These are phyloP conservation scores for Ampelomyces quisqualis DNA, from an alignment of 2,329 filamentous ascomycete genomes.

Conservation along the genomic window DNA sequence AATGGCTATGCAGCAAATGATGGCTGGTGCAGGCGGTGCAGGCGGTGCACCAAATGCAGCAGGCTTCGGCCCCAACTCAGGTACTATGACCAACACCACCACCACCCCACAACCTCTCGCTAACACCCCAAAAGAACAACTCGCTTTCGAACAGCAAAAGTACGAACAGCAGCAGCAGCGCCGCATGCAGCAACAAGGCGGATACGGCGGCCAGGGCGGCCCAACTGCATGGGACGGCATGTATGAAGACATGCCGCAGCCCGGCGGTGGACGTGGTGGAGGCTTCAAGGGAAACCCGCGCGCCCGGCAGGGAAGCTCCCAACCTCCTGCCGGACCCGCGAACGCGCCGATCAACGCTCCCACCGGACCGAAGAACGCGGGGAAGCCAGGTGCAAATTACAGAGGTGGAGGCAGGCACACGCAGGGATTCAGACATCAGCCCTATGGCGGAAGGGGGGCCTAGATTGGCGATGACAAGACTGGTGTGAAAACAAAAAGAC, in stretches of 20 bases:
- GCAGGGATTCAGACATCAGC: conserved; percentile 33
- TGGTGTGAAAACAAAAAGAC: neutral
- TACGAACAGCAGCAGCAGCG: conserved; percentile 69
- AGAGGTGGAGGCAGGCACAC: conserved; percentile 69
- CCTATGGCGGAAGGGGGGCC: conserved; percentile 31
- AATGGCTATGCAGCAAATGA: conserved; percentile 65
- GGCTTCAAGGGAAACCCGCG: conserved; percentile 20
- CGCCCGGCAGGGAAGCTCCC: conserved; percentile 36
- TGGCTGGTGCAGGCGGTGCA: neutral
- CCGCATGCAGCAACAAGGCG: conserved; percentile 50
- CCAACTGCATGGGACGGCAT: conserved; percentile 96
- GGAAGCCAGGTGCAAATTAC: conserved; percentile 88
- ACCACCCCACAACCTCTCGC: conserved; percentile 45
- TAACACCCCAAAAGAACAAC: conserved; percentile 70
- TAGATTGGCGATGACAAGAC: neutral
- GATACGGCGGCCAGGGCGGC: conserved; percentile 57
- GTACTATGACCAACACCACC: conserved; percentile 22
- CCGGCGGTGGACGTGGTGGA: conserved; percentile 53
- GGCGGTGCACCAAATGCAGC: conserved; percentile 67
- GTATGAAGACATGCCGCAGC: conserved; percentile 94
- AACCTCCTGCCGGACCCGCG: conserved; percentile 43
- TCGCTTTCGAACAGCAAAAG: conserved; percentile 75
- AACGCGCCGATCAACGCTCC: conserved; percentile 75
- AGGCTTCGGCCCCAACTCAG: conserved; percentile 47
- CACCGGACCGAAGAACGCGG: conserved; percentile 93